Evolutionary conservation across 371 early-diverging fungal species (phyloP).

Genomic region (Mortierella sp.): DNA sequence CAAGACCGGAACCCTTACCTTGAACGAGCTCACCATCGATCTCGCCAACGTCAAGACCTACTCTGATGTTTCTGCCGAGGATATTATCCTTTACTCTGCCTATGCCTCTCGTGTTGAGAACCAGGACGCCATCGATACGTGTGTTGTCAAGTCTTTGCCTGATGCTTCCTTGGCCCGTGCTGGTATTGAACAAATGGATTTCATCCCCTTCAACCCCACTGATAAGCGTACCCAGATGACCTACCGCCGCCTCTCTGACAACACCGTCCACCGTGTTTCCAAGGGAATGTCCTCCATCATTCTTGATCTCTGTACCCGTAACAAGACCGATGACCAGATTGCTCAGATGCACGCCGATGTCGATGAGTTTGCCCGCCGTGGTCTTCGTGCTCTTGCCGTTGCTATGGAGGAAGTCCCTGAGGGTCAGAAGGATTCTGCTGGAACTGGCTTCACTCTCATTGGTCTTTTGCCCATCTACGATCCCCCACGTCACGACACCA

Average conservation of each 20-base stretch:
- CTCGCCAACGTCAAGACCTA: conserved; percentile 72
- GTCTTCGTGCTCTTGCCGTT: conserved; percentile 86
- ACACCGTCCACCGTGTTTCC: conserved; percentile 71
- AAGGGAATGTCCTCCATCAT: conserved; percentile 83
- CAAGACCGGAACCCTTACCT: conserved; percentile 97
- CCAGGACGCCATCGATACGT: conserved; percentile 83
- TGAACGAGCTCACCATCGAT: conserved; percentile 88
- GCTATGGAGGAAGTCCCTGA: conserved; percentile 73
- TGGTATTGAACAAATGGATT: conserved; percentile 75
- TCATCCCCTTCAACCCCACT: conserved; percentile 90
- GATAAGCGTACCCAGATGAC: conserved; percentile 89
- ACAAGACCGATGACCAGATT: conserved; percentile 68
- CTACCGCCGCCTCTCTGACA: conserved; percentile 68
- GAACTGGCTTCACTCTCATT: conserved; percentile 68
- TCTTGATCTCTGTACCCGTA: conserved; percentile 75
- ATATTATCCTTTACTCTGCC: conserved; percentile 69
- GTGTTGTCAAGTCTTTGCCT: conserved; percentile 72
- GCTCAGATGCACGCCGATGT: conserved; percentile 72
- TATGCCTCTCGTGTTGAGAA: conserved; percentile 77
- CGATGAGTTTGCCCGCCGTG: conserved; percentile 80
- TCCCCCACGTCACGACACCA: conserved; percentile 86
- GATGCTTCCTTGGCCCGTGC: conserved; percentile 68
- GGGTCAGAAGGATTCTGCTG: conserved; percentile 61
- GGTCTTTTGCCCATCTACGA: conserved; percentile 87
- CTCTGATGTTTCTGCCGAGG: conserved; percentile 64